These are phyloP conservation scores for Candida maesae DNA, from an alignment of 805 yeast genomes.

Conservation along the genomic window DNA sequence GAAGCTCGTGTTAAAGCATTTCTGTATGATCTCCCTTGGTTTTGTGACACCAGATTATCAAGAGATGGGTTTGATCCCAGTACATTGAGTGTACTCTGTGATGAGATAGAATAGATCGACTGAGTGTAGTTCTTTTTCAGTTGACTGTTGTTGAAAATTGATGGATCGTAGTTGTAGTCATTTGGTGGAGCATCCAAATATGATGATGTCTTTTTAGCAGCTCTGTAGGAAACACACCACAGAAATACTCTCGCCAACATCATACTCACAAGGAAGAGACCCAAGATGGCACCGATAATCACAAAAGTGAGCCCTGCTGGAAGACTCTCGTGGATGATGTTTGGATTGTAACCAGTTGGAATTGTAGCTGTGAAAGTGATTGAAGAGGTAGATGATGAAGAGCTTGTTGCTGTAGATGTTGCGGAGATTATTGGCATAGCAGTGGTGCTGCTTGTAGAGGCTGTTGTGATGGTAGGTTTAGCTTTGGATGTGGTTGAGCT, in stretches of 20 bases:
- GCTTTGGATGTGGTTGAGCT: too few relatives aligned
- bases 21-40: slow-evolving; percentile 25
- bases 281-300: slow-evolving; percentile 67
- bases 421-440: slow-evolving; percentile 23
- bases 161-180: slow-evolving; percentile 23
- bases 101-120: slow-evolving; percentile 30
- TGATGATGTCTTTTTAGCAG: slow-evolving; percentile 23
- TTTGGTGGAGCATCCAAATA: neutral
- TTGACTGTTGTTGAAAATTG: slow-evolving; percentile 16
- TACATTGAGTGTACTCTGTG: slow-evolving; percentile 29
- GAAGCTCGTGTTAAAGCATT: slow-evolving; percentile 25
- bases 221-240: slow-evolving; percentile 27
- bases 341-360: slow-evolving; percentile 45
- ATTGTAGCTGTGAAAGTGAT: slow-evolving; percentile 25
- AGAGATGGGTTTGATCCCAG: slow-evolving; percentile 19
- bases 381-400: slow-evolving; percentile 9
- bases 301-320: slow-evolving; percentile 77
- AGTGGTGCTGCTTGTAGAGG: neutral
- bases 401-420: neutral
- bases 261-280: slow-evolving; percentile 33
- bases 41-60: slow-evolving; percentile 15
- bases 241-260: slow-evolving; percentile 24
- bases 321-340: slow-evolving; percentile 40
- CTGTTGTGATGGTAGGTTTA: neutral
- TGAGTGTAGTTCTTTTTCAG: slow-evolving; percentile 20